A percentile compares a stretch with the other conserved stretches of the same genome.
phyloP scores from a whole-genome alignment of 129 eudicot species.

The Solidago caesia region DNA sequence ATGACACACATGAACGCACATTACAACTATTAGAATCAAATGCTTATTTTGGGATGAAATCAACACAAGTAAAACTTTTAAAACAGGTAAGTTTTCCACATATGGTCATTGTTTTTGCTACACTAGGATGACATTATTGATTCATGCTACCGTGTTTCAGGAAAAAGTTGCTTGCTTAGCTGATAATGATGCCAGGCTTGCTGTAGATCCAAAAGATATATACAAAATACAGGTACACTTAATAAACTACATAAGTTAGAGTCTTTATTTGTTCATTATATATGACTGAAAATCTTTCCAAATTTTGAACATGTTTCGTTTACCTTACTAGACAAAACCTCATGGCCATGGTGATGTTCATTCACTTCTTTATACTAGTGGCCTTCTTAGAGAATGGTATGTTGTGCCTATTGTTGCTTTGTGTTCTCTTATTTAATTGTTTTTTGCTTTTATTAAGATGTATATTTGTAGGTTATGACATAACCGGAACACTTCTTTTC shows the following conservation, averaged over 20 bases:
- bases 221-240: slow-evolving; percentile 74
- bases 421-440: background rate
- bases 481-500: slow-evolving; percentile 20
- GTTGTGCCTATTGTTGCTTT: slow-evolving; percentile 17
- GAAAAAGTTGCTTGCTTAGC: slow-evolving; percentile 99
- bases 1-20: slow-evolving; percentile 86
- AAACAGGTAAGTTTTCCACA: slow-evolving; percentile 62
- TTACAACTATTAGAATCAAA: slow-evolving; percentile 67
- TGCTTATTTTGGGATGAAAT: slow-evolving; percentile 89
- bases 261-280: background rate
- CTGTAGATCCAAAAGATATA: slow-evolving; percentile 71
- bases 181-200: slow-evolving; percentile 95
- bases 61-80: slow-evolving; percentile 80
- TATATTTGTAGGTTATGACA: background rate
- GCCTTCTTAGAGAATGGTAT: slow-evolving; percentile 82
- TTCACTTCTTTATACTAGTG: slow-evolving; percentile 88
- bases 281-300: background rate
- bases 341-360: slow-evolving; percentile 99
- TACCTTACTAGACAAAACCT: slow-evolving; percentile 72
- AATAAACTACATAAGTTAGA: background rate
- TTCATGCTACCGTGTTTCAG: slow-evolving; percentile 39
- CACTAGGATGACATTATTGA: background rate
- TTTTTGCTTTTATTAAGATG: background rate
- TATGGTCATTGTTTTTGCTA: background rate
- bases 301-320: background rate